Percentiles rank a stretch among this genome's conserved stretches.
Evolutionary conservation across 306 rosid genomes (phyloP).

Genomic region (Rubus idaeus): DNA sequence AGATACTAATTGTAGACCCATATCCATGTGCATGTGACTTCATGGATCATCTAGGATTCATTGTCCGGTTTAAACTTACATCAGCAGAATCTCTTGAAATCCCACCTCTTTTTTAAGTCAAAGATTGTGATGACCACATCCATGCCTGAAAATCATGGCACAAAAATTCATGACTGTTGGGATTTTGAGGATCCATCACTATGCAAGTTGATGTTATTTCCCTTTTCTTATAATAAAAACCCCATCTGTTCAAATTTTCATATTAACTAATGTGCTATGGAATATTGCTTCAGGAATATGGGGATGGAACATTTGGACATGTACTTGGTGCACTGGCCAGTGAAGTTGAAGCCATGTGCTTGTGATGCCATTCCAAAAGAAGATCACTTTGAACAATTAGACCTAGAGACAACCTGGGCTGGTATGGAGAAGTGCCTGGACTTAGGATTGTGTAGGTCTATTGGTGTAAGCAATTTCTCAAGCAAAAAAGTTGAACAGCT

Average conservation of each 20-base stretch:
- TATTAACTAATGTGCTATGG: background rate
- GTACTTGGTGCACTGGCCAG: slow-evolving; percentile 97
- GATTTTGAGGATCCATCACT: background rate
- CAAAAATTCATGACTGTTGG: background rate
- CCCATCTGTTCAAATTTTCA: background rate
- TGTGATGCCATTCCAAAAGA: slow-evolving; percentile 65
- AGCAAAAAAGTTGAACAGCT: slow-evolving; percentile 54
- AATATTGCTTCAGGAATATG: slow-evolving; percentile 42
- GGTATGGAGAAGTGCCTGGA: slow-evolving; percentile 87
- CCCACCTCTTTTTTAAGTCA: background rate
- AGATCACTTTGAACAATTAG: slow-evolving; percentile 71
- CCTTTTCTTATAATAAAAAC: background rate
- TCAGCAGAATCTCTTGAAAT: slow-evolving; percentile 27
- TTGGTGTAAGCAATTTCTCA: slow-evolving; percentile 96
- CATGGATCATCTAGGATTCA: slow-evolving; percentile 9
- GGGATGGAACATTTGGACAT: slow-evolving; percentile 79
- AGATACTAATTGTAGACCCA: background rate
- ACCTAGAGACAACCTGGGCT: slow-evolving; percentile 67
- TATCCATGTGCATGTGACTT: slow-evolving; percentile 27
- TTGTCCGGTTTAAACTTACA: slow-evolving; percentile 6
- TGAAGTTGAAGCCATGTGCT: slow-evolving; percentile 82
- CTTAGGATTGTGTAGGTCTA: slow-evolving; percentile 69
- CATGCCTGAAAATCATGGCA: slow-evolving; percentile 15
- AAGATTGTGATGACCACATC: slow-evolving; percentile 2
- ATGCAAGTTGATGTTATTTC: background rate